Base-by-base conservation (phyloP, 306 rosid genomes). In the Prinsepia uniflora region DNA sequence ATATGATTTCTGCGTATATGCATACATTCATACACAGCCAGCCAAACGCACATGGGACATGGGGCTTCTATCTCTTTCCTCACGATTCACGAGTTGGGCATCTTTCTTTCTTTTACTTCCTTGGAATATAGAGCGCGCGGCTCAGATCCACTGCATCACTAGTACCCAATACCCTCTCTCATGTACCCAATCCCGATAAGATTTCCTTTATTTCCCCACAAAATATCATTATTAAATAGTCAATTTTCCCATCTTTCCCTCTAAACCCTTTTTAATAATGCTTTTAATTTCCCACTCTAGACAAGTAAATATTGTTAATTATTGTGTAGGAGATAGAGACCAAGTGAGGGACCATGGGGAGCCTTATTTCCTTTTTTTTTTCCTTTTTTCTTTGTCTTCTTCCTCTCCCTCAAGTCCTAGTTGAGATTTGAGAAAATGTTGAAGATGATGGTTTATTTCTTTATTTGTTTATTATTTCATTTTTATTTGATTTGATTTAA, bases 101-200 rank as follows among this genome's bases (percentile, higher is more conserved):
- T 76, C 71, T 71, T 22, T 80, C 54, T 58, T 12, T 55, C 45
- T 63, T 42, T 73, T 15, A 6, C 17, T 47, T 20, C 43, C 43
- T 61, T 58, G 14, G 18, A 34, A 20, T 13, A 14, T 34, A 20
- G n/a, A 75, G 55, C 36, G 36, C 36, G 36, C 50, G 14, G 66
- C 70, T 67, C 80, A 82, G 81, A 82, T 82, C 83, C 79, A 59
- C 73, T 75, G 83, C 83, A 62, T 76, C 81, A 72, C 63, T 62
- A 43, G 30, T 72, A 67, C 12, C 75, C 75, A 75, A 75, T 75
- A 67, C 72, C 59, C 68, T 24, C 17, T 0, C 8, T 30, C 40
- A 30, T 18, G 36, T 40, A 49, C 48, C 34, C 9, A 75, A 79
- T 73, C 83, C 81, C 81, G 65, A 82, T 76, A 48, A 63, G 77